Conservation (phyloP, 495 filamentous ascomycete genomes). For the Antarctomyces pellizariae region DNA sequence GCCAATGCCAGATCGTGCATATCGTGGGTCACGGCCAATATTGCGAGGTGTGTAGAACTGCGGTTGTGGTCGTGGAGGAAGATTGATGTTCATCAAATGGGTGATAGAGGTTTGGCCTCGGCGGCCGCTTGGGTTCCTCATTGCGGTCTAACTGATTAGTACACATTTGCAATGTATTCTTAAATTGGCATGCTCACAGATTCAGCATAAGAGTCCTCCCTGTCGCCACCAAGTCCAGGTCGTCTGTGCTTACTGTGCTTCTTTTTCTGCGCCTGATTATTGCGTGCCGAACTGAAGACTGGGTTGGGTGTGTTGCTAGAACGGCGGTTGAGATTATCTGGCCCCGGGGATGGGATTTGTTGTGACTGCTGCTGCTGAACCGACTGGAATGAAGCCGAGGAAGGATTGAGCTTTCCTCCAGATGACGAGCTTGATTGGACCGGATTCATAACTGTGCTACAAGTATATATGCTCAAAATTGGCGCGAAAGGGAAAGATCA, state of each 20-base stretch:
- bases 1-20: constrained; percentile 64
- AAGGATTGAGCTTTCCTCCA: constrained; percentile 10
- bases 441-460: constrained; percentile 14
- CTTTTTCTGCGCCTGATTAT: constrained; percentile 49
- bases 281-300: constrained; percentile 32
- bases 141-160: constrained; percentile 31
- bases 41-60: constrained; percentile 19
- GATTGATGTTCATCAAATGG: constrained; percentile 78
- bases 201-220: constrained; percentile 67
- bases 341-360: constrained; percentile 15
- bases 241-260: constrained; percentile 40
- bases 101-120: constrained; percentile 93
- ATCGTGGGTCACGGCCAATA: constrained; percentile 31
- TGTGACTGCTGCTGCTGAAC: constrained; percentile 9
- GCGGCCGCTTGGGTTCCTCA: constrained; percentile 62
- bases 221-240: constrained; percentile 20
- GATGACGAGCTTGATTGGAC: constrained; percentile 8
- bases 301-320: constrained; percentile 33
- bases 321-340: constrained; percentile 37
- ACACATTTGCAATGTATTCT: constrained; percentile 5
- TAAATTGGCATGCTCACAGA: constrained; percentile 24
- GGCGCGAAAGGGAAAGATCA: no score
- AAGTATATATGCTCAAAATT: no score
- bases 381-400: constrained; percentile 8
- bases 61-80: constrained; percentile 51